Conservation (phyloP, 2,329 filamentous ascomycete genomes). For the Chaetomium sp. region DNA sequence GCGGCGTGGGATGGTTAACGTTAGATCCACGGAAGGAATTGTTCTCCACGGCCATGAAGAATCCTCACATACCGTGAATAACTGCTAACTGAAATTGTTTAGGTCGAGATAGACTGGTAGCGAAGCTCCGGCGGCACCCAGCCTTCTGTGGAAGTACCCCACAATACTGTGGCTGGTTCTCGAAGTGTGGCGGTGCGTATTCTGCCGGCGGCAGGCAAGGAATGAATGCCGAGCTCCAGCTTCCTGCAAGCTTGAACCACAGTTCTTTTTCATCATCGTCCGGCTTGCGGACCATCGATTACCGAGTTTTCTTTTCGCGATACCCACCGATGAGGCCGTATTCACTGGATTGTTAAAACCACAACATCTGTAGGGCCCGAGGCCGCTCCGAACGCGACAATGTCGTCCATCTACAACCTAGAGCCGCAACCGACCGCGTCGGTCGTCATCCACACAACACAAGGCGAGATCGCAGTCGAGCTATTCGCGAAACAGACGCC, state of each 20-base stretch:
- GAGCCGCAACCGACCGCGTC: slow-evolving; percentile 93
- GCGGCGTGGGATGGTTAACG: neutral
- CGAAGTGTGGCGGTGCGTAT: neutral
- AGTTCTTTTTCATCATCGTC: no score
- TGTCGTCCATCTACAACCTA: slow-evolving; percentile 90
- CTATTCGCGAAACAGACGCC: slow-evolving; percentile 94
- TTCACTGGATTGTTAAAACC: no score
- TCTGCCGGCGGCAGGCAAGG: neutral
- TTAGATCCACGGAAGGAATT: no score
- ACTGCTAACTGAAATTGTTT: neutral
- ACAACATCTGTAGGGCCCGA: no score
- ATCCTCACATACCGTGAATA: no score
- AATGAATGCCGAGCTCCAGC: no score
- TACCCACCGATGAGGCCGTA: no score
- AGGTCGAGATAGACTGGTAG: no score
- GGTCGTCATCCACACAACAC: slow-evolving; percentile 81
- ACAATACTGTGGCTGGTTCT: neutral
- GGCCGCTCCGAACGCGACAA: slow-evolving; percentile 31
- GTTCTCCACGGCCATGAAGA: no score
- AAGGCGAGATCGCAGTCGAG: slow-evolving; percentile 83
- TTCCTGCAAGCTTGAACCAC: no score
- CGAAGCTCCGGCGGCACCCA: neutral
- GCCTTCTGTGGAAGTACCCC: neutral
- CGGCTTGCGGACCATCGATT: no score
- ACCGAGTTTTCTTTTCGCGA: no score